Evolutionary conservation across 176 grass and related monocot genomes (phyloP), one percentile per base, ranked within the genome.

Genomic region (Poa annua): DNA sequence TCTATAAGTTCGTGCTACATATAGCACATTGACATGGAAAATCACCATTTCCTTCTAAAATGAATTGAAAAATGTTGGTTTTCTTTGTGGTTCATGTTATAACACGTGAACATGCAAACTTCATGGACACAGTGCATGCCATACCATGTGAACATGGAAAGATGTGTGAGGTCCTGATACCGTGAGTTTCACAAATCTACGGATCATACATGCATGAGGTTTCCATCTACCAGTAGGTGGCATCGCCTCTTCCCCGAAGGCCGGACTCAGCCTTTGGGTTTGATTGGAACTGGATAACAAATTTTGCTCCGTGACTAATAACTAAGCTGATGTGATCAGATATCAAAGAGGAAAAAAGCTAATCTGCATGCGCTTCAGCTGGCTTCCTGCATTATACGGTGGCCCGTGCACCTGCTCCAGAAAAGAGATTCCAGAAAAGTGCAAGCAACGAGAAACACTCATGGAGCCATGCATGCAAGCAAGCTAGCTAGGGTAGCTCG

Each of bases 341-440:
- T 64, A 12, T 64, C 61, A 64, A 64, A 60, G 13, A 3, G 45
- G 47, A 17, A 7, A 34, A 33, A 22, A 57, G 5, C 6, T 33
- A 1, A 17, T 16, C 0, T 17, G 61, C 26, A 64, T 64, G 32
- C 14, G 1, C 34, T 77, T 36, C 33, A 36, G 54, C 9, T 21
- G 39, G 4, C 42, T 62, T 38, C 21, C 21, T 50, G 61, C 44
- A 66, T 50, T 66, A 66, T 53, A 25, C 47, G 14, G 19, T 81
- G 63, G 19, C 59, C 52, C 21, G 33, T 66, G 72, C 73, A 74
- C 88, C 79, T 89, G 79, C 88, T 41, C 48, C 83, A 29, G 55
- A 39, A 68, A 73, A 72, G 64, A 39, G 36, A 39, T 39, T 78
- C 78, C 44, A 8, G 3, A 39, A 69, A 73, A 72, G 64, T 21